Conservation (phyloP, 2,329 filamentous ascomycete genomes). For the Sporothrix dimorphospora region DNA sequence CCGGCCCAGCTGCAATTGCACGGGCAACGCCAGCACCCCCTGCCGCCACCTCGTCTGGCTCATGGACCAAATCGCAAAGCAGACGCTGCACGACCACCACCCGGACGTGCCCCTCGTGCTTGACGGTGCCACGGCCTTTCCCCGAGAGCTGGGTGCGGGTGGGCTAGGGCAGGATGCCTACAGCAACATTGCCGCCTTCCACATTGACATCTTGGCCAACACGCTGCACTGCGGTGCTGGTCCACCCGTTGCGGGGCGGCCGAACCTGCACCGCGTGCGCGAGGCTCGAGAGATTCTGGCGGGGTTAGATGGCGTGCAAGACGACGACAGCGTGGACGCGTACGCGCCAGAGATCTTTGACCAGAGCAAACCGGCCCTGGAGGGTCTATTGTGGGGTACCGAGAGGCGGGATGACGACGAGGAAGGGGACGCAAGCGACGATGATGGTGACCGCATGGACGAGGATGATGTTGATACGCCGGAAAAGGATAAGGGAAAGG, state of each 20-base stretch:
- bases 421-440: conserved; percentile 30
- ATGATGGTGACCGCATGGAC: background rate
- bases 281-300: conserved; percentile 58
- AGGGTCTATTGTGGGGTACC: conserved; percentile 26
- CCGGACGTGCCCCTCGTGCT: conserved; percentile 39
- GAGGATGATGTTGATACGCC: background rate
- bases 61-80: conserved; percentile 55
- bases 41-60: conserved; percentile 60
- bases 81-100: conserved; percentile 51
- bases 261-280: conserved; percentile 46
- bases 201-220: conserved; percentile 56
- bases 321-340: conserved; percentile 45
- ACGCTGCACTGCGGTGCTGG: conserved; percentile 54
- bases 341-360: conserved; percentile 54
- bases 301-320: conserved; percentile 45
- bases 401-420: conserved; percentile 29
- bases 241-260: conserved; percentile 37
- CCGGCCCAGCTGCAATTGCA: conserved; percentile 53
- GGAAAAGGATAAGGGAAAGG: background rate
- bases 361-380: conserved; percentile 29
- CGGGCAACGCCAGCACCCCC: conserved; percentile 38
- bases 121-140: conserved; percentile 42
- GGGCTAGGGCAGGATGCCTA: conserved; percentile 39
- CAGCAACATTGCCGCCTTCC: conserved; percentile 52
- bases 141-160: conserved; percentile 32